Base-by-base conservation (phyloP, 2,329 filamentous ascomycete species). In the Gremmenia infestans region DNA sequence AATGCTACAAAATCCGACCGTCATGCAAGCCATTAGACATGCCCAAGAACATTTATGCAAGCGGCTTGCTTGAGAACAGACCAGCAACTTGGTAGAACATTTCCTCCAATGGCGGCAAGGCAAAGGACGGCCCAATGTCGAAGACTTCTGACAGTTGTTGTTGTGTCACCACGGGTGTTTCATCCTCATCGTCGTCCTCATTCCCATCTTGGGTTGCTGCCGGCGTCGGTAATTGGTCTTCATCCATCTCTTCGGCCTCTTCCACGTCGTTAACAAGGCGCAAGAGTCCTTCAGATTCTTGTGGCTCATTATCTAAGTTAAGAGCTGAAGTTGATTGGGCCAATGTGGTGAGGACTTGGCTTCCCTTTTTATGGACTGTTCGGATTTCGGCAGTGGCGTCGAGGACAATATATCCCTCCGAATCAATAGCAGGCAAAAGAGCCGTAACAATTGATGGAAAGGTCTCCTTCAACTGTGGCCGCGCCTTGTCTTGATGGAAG, bases 341-440 rank as follows among this genome's bases (percentile, higher is more conserved):
- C 23, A 82, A 73, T 3, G 76, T 72, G 1, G 81, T 71, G 2
- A 78, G 73, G 2, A 76, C 74, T 32, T 81, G 77, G 55, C 82
- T 78, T 35, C 81, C 80, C 64, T 81, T 81, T 67, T 87, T 82
- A 39, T 78, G 76, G 37, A 85, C 68, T 28, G 80, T 81, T 73
- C 83, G 85, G 40, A 96, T 76, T 65, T 89, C 86, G 14, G 90
- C 89, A 0, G 82, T 78, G n/a, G 86, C 80, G 68, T 96, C 91
- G 5, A 96, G 72, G 9, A 87, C 74, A 40, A 94, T 75, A 69
- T 90, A 96, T 4, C 91, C 90, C 47, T 82, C 84, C 2, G 83
- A 81, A 19, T 78, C 78, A 12, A 80, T 76, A 19, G 82, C 79
- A 3, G 89, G 79, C 2, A 90, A 74, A 1, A 96, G 72, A 12